Evolutionary conservation across 2,329 filamentous ascomycete species (phyloP).

Genomic region (Cladosporium austrohemisphaericum): DNA sequence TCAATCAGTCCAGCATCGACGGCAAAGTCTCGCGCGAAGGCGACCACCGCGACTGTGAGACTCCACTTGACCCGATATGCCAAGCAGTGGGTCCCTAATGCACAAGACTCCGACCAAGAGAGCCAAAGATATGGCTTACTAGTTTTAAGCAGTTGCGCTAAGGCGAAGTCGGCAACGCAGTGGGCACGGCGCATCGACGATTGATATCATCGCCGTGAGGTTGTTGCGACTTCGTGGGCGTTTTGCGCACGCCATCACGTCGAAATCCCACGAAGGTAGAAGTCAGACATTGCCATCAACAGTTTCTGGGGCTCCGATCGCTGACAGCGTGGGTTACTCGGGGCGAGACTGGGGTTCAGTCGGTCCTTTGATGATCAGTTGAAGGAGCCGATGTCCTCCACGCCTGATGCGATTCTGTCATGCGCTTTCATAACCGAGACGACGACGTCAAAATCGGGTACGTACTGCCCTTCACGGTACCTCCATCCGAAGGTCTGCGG

Average conservation of each 20-base stretch:
- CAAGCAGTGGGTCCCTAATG: not conserved
- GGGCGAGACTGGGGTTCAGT: slow-evolving; percentile 6
- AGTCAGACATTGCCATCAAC: not conserved
- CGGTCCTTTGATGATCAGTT: not conserved
- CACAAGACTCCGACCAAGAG: slow-evolving; percentile 11
- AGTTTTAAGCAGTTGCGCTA: slow-evolving; percentile 13
- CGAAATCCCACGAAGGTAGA: not conserved
- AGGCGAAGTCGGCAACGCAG: slow-evolving; percentile 3
- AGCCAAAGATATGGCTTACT: slow-evolving; percentile 14
- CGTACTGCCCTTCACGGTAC: not conserved
- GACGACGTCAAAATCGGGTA: no score
- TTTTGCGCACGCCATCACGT: not conserved
- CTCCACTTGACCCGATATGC: slow-evolving; percentile 11
- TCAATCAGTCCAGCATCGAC: slow-evolving; percentile 10
- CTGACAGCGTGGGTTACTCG: slow-evolving; percentile 2
- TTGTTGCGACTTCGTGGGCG: not conserved
- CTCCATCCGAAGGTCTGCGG: not conserved
- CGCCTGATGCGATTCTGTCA: not conserved
- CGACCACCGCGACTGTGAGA: not conserved
- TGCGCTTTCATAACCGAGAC: no score
- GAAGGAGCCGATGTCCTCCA: not conserved
- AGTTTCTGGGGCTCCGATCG: slow-evolving; percentile 7
- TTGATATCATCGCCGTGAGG: not conserved
- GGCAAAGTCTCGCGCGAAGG: slow-evolving; percentile 5
- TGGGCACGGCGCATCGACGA: slow-evolving; percentile 10